A percentile compares a stretch with the other conserved stretches of the same genome.
These are phyloP conservation scores for Uncinocarpus reesii DNA, from an alignment of 2,329 filamentous ascomycete species.

Conservation along the genomic window DNA sequence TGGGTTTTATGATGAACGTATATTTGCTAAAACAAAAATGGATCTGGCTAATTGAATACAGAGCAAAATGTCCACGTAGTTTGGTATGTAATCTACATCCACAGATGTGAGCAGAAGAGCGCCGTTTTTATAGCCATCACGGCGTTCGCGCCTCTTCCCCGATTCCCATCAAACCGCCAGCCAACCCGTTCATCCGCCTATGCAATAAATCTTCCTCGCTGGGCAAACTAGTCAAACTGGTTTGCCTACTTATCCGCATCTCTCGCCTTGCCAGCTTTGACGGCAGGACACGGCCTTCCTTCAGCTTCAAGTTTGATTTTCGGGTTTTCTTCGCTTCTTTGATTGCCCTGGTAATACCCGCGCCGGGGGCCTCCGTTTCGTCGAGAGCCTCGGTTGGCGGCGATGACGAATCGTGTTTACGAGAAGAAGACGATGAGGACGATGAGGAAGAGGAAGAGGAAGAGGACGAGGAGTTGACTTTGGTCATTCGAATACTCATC, in stretches of 20 bases:
- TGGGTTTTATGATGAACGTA: no score
- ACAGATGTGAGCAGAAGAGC: neutral
- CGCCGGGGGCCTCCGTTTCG: neutral
- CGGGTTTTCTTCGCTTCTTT: neutral
- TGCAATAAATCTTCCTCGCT: conserved; percentile 49
- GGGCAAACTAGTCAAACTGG: conserved; percentile 44
- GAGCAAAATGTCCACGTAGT: no score
- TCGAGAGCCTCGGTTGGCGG: conserved; percentile 3
- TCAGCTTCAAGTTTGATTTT: neutral
- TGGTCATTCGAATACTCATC: conserved; percentile 50
- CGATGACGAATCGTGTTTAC: conserved; percentile 1
- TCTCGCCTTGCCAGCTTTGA: neutral
- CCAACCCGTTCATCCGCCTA: conserved; percentile 46
- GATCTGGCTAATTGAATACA: neutral
- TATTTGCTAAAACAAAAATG: neutral
- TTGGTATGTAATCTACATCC: neutral
- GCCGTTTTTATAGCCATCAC: conserved; percentile 14
- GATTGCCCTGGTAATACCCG: neutral
- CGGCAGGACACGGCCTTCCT: neutral
- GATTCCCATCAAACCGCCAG: conserved; percentile 43
- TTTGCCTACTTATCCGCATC: conserved; percentile 22
- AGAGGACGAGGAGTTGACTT: conserved; percentile 4
- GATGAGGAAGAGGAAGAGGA: conserved; percentile 7
- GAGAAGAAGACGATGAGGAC: neutral
- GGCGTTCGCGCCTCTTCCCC: conserved; percentile 29